A percentile compares a stretch with the other conserved stretches of the same genome.
phyloP scores from a whole-genome alignment of 148 eudicot genomes.

The Fagopyrum tataricum region DNA sequence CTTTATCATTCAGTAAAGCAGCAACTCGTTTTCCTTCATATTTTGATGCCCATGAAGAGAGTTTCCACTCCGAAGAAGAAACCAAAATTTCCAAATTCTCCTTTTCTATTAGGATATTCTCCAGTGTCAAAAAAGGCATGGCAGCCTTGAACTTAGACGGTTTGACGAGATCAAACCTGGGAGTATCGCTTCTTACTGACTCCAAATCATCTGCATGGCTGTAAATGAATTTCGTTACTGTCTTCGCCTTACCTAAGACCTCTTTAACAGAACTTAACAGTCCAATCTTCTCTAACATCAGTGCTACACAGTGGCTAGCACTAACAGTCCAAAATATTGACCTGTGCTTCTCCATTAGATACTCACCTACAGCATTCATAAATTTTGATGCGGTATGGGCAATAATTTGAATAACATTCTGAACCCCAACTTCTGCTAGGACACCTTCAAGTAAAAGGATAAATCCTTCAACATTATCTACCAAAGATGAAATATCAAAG shows the following conservation, averaged over 20 bases:
- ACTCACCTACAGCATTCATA: slow-evolving; percentile 39
- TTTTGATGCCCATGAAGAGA: slow-evolving; percentile 33
- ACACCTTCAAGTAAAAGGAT: slow-evolving; percentile 37
- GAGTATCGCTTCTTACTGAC: slow-evolving; percentile 31
- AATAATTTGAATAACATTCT: slow-evolving; percentile 61
- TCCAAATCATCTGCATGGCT: slow-evolving; percentile 25
- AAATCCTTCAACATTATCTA: slow-evolving; percentile 35
- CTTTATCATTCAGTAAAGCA: slow-evolving; percentile 27
- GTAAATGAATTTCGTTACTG: slow-evolving; percentile 41
- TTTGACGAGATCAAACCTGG: slow-evolving; percentile 31
- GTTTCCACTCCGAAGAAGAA: slow-evolving; percentile 40
- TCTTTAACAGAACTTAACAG: slow-evolving; percentile 20
- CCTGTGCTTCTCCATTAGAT: slow-evolving; percentile 37
- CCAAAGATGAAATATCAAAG: slow-evolving; percentile 40
- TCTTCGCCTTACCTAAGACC: slow-evolving; percentile 39
- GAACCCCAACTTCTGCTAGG: slow-evolving; percentile 44
- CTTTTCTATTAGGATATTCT: slow-evolving; percentile 35
- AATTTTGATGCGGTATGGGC: slow-evolving; percentile 32
- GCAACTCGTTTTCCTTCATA: slow-evolving; percentile 32
- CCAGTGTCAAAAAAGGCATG: slow-evolving; percentile 43
- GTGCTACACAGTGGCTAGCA: slow-evolving; percentile 46
- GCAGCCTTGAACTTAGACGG: slow-evolving; percentile 34
- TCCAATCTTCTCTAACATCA: slow-evolving; percentile 47
- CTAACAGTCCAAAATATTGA: slow-evolving; percentile 59
- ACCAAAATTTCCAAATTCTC: slow-evolving; percentile 31